Base-by-base conservation (phyloP, 345 rosid species). In the Populus euphratica region DNA sequence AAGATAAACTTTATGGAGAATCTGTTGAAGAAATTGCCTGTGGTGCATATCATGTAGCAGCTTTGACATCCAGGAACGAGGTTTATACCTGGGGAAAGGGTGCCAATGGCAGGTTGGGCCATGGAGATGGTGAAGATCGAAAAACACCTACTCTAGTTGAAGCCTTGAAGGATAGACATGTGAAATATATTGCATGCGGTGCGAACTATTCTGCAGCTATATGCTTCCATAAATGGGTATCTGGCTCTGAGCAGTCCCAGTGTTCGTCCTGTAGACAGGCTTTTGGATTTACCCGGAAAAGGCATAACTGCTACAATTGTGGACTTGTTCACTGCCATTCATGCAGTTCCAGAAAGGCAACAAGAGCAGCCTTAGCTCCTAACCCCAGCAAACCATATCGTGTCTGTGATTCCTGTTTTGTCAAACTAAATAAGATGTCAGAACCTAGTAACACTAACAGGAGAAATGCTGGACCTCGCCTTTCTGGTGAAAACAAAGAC, bases 271-370 rank as follows among this genome's bases (percentile, higher is more conserved):
- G 99, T 80, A 89, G 96, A 79, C 97, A 90, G 78, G 92, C 97
- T 65, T 93, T 95, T 71, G 98, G 98, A 54, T 93, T 95, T 85
- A 95, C 98, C 73, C 82, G 97, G 62, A 95, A 95, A 79, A 88
- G 96, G 75, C 99, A 93, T 84, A 95, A 93, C 78, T 95, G 99
- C 86, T 95, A 93, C 70, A 93, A 95, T 69, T 95, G 99, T 87
- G 99, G 99, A 56, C 96, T 93, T 68, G 96, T 95, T 81, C 97
- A 93, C 77, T 95, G 99, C 84, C 99, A 93, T 84, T 87, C 99
- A 1, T 95, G 99, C 87, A 93, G 97, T 77, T 91, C 98, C 49
- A 92, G 88, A 77, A 93, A 93, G 82, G 94, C 96, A 72, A 56
- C 84, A 63, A 86, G 88, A 87, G 98, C 99, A 69, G 91, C 97